Evolutionary conservation across 441 rosid species (phyloP).

Genomic region (Gossypium schwendimanii): DNA sequence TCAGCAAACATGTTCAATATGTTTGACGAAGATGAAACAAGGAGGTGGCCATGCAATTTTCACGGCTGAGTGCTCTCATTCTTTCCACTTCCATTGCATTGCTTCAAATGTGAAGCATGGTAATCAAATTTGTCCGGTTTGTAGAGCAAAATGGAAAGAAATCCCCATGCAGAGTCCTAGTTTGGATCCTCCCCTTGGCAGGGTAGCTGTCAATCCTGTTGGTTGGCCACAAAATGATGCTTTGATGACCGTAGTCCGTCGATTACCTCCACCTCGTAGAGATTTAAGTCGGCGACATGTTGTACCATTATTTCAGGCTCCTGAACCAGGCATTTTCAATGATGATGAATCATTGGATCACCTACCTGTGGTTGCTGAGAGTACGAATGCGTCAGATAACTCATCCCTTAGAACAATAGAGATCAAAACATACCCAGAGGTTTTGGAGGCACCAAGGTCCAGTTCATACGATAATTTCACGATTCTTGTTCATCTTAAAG

Average conservation of each 20-base stretch:
- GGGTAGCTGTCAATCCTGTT: constrained; percentile 28
- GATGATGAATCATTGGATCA: constrained; percentile 74
- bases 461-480: constrained; percentile 53
- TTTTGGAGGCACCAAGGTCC: constrained; percentile 45
- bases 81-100: constrained; percentile 90
- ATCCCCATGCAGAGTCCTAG: constrained; percentile 69
- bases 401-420: constrained; percentile 41
- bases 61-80: constrained; percentile 89
- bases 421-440: constrained; percentile 64
- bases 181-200: constrained; percentile 36
- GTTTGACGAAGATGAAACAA: constrained; percentile 79
- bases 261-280: constrained; percentile 51
- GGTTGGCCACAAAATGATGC: constrained; percentile 60
- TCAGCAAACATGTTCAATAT: constrained; percentile 79
- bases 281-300: constrained; percentile 47
- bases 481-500: constrained; percentile 77
- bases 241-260: constrained; percentile 42
- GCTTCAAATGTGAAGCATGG: constrained; percentile 84
- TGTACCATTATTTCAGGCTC: constrained; percentile 46
- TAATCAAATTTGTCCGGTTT: constrained; percentile 83
- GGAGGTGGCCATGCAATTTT: constrained; percentile 82
- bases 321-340: constrained; percentile 63
- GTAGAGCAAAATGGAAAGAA: constrained; percentile 85
- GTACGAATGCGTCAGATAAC: constrained; percentile 20
- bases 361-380: constrained; percentile 34